These are phyloP conservation scores for Pichia phayaonensis DNA, from an alignment of 805 yeast genomes.

Conservation along the genomic window DNA sequence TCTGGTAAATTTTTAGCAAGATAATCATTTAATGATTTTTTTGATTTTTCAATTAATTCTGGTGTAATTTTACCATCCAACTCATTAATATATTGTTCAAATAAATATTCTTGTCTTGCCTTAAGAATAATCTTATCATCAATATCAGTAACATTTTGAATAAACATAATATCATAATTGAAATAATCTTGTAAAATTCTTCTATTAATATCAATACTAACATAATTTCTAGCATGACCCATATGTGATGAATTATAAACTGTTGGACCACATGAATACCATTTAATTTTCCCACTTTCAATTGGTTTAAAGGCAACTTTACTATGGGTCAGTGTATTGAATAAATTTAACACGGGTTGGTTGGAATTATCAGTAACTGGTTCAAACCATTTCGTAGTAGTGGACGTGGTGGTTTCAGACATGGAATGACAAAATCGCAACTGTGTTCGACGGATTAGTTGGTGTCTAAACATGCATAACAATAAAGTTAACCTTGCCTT, in stretches of 20 bases:
- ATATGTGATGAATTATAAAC: constrained; percentile 93
- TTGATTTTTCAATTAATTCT: constrained; percentile 33
- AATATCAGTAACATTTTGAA: constrained; percentile 97
- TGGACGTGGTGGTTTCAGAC: neutral
- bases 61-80: constrained; percentile 25
- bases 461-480: neutral
- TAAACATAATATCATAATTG: constrained; percentile 79
- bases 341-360: constrained; percentile 49
- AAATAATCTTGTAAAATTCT: constrained; percentile 85
- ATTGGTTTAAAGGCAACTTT: constrained; percentile 76
- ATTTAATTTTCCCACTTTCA: constrained; percentile 57
- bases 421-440: neutral
- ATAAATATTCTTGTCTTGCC: constrained; percentile 83
- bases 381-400: constrained; percentile 25
- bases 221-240: constrained; percentile 99
- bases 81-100: constrained; percentile 45
- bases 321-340: constrained; percentile 75
- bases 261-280: constrained; percentile 99
- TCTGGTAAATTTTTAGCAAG: constrained; percentile 49
- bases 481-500: neutral
- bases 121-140: constrained; percentile 95
- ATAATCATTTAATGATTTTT: constrained; percentile 41
- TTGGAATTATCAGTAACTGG: constrained; percentile 18
- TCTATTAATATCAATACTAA: constrained; percentile 87
- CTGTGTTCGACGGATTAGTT: neutral